A percentile compares a stretch with the other conserved stretches of the same genome.
phyloP scores from a whole-genome alignment of 768 basidiomycete genomes.

The Rhizopogon vulgaris region DNA sequence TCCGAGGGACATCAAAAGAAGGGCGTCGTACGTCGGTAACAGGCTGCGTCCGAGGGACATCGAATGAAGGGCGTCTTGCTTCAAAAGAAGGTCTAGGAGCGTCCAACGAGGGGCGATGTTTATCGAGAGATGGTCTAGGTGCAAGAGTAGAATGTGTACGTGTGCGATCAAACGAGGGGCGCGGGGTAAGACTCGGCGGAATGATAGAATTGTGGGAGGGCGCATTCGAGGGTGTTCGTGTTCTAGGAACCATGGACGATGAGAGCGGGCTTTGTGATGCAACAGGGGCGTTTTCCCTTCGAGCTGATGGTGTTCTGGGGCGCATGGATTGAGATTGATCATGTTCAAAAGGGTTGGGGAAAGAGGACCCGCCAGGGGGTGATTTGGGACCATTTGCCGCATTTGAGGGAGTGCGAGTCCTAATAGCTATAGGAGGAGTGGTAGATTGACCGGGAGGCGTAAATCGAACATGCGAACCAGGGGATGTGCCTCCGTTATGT shows the following conservation, averaged over 20 bases:
- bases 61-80: constrained; percentile 9
- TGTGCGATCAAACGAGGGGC: constrained; percentile 12
- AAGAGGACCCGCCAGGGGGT: constrained; percentile 4
- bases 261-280: constrained; percentile 2
- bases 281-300: constrained; percentile 8
- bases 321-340: constrained; percentile 8
- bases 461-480: constrained; percentile 2
- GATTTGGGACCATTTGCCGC: constrained; percentile 4
- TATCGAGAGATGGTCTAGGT: constrained; percentile 13
- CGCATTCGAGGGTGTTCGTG: neutral
- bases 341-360: constrained; percentile 11
- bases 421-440: constrained; percentile 10
- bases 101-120: constrained; percentile 1
- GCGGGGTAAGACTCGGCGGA: constrained; percentile 10
- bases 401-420: constrained; percentile 17
- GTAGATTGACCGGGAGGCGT: constrained; percentile 10
- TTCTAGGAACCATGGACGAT: constrained; percentile 2
- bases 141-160: constrained; percentile 11
- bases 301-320: constrained; percentile 6
- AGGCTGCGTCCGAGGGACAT: constrained; percentile 1
- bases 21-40: constrained; percentile 2
- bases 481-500: constrained; percentile 4
- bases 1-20: constrained; percentile 8
- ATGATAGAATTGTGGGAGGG: neutral
- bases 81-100: neutral